These are phyloP conservation scores for Phanerochaete carnosa DNA, from an alignment of 768 basidiomycete species.

Conservation along the genomic window DNA sequence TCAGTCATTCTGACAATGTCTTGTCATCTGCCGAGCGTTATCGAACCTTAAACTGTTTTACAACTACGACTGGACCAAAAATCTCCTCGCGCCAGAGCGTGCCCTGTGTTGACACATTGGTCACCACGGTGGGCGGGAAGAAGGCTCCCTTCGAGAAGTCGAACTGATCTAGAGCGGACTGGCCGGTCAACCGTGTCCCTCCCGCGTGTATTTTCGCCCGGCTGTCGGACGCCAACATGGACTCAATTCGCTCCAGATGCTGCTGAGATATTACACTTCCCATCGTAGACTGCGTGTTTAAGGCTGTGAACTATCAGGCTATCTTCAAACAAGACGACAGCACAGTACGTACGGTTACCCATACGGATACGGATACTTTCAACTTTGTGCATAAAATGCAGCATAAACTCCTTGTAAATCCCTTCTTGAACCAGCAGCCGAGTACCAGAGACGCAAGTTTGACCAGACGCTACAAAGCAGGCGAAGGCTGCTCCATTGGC, in stretches of 20 bases:
- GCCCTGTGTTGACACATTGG: constrained; percentile 51
- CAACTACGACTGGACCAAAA: constrained; percentile 82
- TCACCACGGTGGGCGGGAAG: constrained; percentile 77
- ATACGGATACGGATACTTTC: constrained; percentile 62
- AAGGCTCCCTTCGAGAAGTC: constrained; percentile 72
- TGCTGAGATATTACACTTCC: constrained; percentile 71
- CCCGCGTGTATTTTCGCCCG: constrained; percentile 52
- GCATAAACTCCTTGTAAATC: constrained; percentile 69
- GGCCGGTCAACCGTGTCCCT: constrained; percentile 60
- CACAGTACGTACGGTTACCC: constrained; percentile 59
- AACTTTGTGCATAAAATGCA: constrained; percentile 57
- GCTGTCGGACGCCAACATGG: constrained; percentile 45
- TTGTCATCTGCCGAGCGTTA: not conserved
- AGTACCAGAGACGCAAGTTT: constrained; percentile 91
- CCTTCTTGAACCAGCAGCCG: constrained; percentile 71
- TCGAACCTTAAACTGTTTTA: constrained; percentile 50
- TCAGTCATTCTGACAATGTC: not conserved
- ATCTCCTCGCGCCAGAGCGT: constrained; percentile 81
- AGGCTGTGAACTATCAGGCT: constrained; percentile 41
- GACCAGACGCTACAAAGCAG: constrained; percentile 82
- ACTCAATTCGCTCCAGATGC: constrained; percentile 64
- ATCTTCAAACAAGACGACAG: not conserved
- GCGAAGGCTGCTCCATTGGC: constrained; percentile 85
- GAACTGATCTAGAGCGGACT: constrained; percentile 64
- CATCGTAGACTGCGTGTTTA: constrained; percentile 71